Evolutionary conservation across 1,284 basidiomycete genomes (phyloP), one percentile per base, ranked within the genome.

Genomic region (Cryptococcus sp.): DNA sequence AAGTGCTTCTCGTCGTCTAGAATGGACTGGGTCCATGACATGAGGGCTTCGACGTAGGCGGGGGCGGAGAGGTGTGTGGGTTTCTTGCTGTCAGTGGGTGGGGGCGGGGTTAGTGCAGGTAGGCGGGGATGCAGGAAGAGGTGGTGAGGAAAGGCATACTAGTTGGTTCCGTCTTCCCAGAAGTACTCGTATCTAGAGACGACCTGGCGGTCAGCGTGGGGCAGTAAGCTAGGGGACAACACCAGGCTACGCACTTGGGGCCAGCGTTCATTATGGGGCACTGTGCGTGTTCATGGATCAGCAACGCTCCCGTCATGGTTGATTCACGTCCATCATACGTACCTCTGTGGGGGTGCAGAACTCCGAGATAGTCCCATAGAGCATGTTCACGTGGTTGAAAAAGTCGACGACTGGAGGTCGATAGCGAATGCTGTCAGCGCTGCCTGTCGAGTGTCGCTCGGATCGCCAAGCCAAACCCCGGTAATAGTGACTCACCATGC

Each of bases 231-330:
- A 2, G 35, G 9, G 18, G 15, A n/a, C n/a, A n/a, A n/a, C n/a
- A n/a, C n/a, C n/a, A n/a, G n/a, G n/a, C n/a, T 39, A 78, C 84
- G 65, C 67, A 94, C 87, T 95, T 85, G 64, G 94, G 91, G 11
- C 96, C 96, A 7, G 96, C 95, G 71, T 93, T 96, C 96, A 99
- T 99, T 65, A 97, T 88, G 6, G 93, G 92, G 73, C 96, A 99
- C 88, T 95, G 65, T 16, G 6, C n/a, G 18, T 4, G 28, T 18
- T 7, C 1, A 37, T 3, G 1, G n/a, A 51, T 57, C 57, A 59
- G 53, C 48, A n/a, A n/a, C 21, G 21, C 11, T 18, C 36, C n/a
- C 21, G 18, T 16, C 13, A 16, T 18, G 4, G n/a, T 16, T 16
- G 20, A 38, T n/a, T 28, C 21, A 39, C 39, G 35, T 23, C 39